Conservation (phyloP, 106 monocot species). For the Dendrobium chrysotoxum region DNA sequence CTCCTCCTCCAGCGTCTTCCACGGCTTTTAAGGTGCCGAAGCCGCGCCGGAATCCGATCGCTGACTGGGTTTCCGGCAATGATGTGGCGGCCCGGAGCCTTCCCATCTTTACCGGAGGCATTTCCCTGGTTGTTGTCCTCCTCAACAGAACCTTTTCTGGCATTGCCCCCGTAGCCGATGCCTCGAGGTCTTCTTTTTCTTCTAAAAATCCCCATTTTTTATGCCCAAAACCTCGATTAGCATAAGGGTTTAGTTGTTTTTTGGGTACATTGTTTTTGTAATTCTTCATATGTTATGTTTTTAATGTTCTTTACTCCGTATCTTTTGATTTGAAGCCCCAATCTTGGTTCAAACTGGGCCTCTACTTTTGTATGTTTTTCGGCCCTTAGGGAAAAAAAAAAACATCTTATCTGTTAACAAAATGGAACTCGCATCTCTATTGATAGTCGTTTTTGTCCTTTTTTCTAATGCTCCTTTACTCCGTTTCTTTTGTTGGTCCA, state of each 20-base stretch:
- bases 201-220: background rate
- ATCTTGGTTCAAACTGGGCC: background rate
- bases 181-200: conserved; percentile 55
- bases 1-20: background rate
- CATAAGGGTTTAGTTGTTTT: background rate
- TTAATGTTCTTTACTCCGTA: background rate
- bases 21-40: conserved; percentile 25
- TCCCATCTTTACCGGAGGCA: conserved; percentile 71
- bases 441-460: background rate
- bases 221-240: background rate
- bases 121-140: conserved; percentile 64
- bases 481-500: background rate
- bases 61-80: conserved; percentile 62
- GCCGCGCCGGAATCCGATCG: conserved; percentile 46
- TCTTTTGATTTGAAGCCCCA: background rate
- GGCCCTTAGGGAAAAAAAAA: background rate
- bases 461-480: background rate
- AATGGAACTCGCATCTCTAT: background rate
- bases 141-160: conserved; percentile 77
- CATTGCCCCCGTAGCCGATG: conserved; percentile 84
- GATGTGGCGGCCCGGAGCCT: conserved; percentile 51
- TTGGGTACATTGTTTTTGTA: background rate
- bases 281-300: background rate
- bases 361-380: background rate
- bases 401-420: background rate